These are phyloP conservation scores for Flaveria sonorensis DNA, from an alignment of 129 eudicot species.

Conservation along the genomic window DNA sequence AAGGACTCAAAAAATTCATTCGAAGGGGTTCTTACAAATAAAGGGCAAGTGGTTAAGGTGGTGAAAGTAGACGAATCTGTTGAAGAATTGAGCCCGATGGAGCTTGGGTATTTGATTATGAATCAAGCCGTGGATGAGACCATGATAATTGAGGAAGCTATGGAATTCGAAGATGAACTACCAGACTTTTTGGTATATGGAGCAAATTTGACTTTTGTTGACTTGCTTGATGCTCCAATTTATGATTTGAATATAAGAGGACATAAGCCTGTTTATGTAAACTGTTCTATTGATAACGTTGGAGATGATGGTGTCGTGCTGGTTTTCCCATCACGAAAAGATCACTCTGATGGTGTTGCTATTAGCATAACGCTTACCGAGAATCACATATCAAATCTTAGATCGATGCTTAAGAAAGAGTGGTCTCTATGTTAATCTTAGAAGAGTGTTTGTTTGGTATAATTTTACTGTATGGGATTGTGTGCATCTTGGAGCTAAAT, in stretches of 20 bases:
- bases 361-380: conserved; percentile 55
- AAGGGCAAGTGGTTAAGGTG: conserved; percentile 52
- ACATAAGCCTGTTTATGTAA: conserved; percentile 50
- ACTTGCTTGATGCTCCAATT: conserved; percentile 43
- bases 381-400: conserved; percentile 44
- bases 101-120: conserved; percentile 47
- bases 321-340: conserved; percentile 52
- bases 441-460: no score
- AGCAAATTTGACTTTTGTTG: conserved; percentile 69
- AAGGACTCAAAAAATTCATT: conserved; percentile 17
- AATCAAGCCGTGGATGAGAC: conserved; percentile 45
- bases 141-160: conserved; percentile 43
- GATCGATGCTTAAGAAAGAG: conserved; percentile 40
- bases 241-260: conserved; percentile 58
- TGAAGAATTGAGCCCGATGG: conserved; percentile 34
- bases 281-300: conserved; percentile 55
- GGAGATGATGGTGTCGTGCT: conserved; percentile 83
- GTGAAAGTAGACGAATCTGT: conserved; percentile 48
- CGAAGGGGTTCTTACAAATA: conserved; percentile 31
- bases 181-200: conserved; percentile 63
- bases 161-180: conserved; percentile 43
- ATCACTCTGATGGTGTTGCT: conserved; percentile 31
- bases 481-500: no score
- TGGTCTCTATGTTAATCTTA: conserved; percentile 9
- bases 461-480: no score